Evolutionary conservation across 1,139 yeast species (phyloP).

Genomic region (Sugiyamaella castrensis): DNA sequence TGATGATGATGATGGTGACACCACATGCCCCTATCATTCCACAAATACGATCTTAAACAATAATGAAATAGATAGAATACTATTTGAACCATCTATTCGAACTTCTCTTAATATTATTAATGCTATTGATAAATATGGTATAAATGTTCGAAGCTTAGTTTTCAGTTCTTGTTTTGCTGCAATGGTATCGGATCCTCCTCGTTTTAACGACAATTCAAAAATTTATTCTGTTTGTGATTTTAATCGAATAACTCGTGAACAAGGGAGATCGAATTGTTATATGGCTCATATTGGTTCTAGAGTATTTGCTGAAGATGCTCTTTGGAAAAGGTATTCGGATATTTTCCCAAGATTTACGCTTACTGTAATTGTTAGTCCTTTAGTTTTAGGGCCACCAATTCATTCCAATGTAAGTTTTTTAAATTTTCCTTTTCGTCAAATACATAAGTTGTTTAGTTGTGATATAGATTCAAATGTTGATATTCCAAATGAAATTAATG

Average conservation of each 20-base stretch:
- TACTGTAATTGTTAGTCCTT: constrained; percentile 24
- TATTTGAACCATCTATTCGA: constrained; percentile 26
- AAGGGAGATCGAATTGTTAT: constrained; percentile 21
- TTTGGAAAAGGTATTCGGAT: constrained; percentile 26
- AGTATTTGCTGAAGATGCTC: constrained; percentile 27
- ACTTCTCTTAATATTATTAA: constrained; percentile 25
- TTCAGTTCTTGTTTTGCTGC: constrained; percentile 30
- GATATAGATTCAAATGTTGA: too few relatives aligned
- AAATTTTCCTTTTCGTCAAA: too few relatives aligned
- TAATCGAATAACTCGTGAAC: constrained; percentile 23
- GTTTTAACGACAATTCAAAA: constrained; percentile 26
- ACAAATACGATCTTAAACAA: constrained; percentile 32
- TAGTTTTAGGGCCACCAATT: constrained; percentile 26
- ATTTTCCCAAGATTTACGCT: constrained; percentile 21
- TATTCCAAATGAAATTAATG: too few relatives aligned
- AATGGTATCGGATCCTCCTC: constrained; percentile 27
- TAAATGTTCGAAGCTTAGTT: constrained; percentile 23
- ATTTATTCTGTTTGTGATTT: constrained; percentile 25
- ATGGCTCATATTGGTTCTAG: constrained; percentile 24
- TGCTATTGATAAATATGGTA: constrained; percentile 25
- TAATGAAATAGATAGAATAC: constrained; percentile 27
- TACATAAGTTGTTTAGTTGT: too few relatives aligned
- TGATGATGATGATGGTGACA: neutral
- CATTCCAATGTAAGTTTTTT: too few relatives aligned
- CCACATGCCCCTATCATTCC: constrained; percentile 17